Base-by-base conservation (phyloP, 352 stramenopile genomes). In the Aphanomyces cochlioides region DNA sequence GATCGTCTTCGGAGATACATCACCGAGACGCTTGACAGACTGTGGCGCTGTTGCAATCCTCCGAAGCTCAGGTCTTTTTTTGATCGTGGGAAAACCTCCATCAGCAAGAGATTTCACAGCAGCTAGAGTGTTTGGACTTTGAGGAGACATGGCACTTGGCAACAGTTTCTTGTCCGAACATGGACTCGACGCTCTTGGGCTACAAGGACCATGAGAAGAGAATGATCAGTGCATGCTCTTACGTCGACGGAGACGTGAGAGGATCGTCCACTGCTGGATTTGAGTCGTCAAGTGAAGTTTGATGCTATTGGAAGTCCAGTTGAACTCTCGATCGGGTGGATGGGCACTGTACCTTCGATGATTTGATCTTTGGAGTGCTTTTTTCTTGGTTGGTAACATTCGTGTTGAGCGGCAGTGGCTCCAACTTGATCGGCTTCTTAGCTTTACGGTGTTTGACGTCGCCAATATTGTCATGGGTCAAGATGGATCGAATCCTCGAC, bases 11-110 rank as follows among this genome's bases (percentile, higher is more conserved):
- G 77, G 12, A 43, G 75, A 57, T 47, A 66, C 7, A 73, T 28
- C 3, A 74, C 73, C 17, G 78, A 78, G 3, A 77, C 83, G 1
- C 79, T 88, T 7, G 78, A 80, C 21, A 12, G 54, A 7, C 83
- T 82, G 3, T 78, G 74, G 67, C 79, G 75, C 12, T 79, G 60
- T 21, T 76, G 69, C 10, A 84, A 66, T 66, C 5, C 73, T 12
- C 75, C 76, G 6, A 74, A 81, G 50, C 75, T 81, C 21, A 72
- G 72, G 40, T 77, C 66, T 7, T 56, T 75, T 4, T 77, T 56
- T 7, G 43, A 67, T 5, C n/a, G 8, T 38, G n/a, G 53, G 12
- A n/a, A 54, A 54, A 69, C 74, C 41, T 71, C 19, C 41, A 67
- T 58, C n/a, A 61, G 48, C 41, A 28, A 61, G 39, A 79, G 48